Base-by-base conservation (phyloP, 768 basidiomycete genomes). In the Lentinula edodes region DNA sequence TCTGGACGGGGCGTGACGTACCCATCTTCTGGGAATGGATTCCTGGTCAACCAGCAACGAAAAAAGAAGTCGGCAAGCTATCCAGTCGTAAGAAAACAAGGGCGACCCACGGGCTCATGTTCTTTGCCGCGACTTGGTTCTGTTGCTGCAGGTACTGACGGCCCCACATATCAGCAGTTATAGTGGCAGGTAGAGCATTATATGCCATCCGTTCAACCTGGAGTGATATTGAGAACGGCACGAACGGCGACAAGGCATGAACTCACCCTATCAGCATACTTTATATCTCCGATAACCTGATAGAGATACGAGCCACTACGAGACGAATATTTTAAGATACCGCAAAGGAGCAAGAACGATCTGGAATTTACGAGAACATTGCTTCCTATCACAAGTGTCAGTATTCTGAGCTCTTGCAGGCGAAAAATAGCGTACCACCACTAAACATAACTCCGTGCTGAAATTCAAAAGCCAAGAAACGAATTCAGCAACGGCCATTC, bases 101-200 rank as follows among this genome's bases (percentile, higher is more conserved):
- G 38, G 7, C 12, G 6, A 53, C 59, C 64, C 45, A 80, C 80
- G 76, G 78, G 20, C 72, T 79, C 83, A 83, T 84, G 64, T 83
- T 83, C 70, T 79, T 76, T 12, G 81, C 75, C 1, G 79, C 80
- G 41, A 85, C 78, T 66, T 85, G 83, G 63, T 83, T 86, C 67
- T 82, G 79, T 65, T 85, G 79, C 61, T 85, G 84, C n/a, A 84
- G 69, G 64, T 85, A 86, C 67, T 85, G 83, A 16, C 81, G 74
- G 0, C 80, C 77, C 83, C 81, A 84, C 82, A 85, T 84, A 65
- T 79, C 81, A 81, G 78, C 80, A 7, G 79, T 81, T 55, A 81
- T 66, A 4, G 76, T 77, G 0, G 77, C 81, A 6, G 80, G 81
- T 12, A 83, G 73, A 1, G 81, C 79, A 63, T 83, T 82, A 69